Evolutionary conservation across 768 basidiomycete genomes (phyloP), one percentile per base, ranked within the genome.

Genomic region (Boletus sensibilis): DNA sequence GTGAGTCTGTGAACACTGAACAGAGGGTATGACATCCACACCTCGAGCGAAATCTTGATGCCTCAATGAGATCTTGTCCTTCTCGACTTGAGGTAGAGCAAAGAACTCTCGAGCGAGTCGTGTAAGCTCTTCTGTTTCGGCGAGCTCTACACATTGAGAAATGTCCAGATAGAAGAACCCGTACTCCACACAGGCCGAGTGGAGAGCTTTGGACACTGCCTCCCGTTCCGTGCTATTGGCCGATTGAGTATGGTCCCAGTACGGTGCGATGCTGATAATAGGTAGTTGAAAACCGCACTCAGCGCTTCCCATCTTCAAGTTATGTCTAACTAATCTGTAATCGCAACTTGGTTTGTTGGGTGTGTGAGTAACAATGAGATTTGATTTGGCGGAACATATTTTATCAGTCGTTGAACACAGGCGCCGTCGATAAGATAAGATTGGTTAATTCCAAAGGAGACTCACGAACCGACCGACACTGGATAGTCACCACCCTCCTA

Each of bases 151-250:
- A 60, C 77, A 89, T 4, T 78, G 72, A 3, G 83, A 81, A 43
- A 93, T 75, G 57, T 92, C 82, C 44, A 94, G 77, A 71, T 95
- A 96, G 75, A 96, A 94, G 79, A 96, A 96, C 0, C 94, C 94
- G 53, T 83, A 91, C 52, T 88, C 76, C 21, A 88, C 65, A 64
- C 91, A 92, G 9, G 92, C 91, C 0, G 73, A 67, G 64, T 93
- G 92, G 18, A 95, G 72, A 0, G 84, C 82, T 12, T 78, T 77
- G 25, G 82, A 78, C 1, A 74, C 72, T 2, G 78, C 75, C 42
- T 82, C 78, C 23, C 78, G 76, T 31, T 74, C 72, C 4, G 61
- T 47, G 37, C 71, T 67, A 34, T 64, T 52, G 27, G 55, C 35
- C 5, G 71, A 68, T 48, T 73, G 71, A 13, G 68, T 57, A n/a